A percentile compares a stretch with the other conserved stretches of the same genome.
These are phyloP conservation scores for Penicillium sp. DNA, from an alignment of 2,329 filamentous ascomycete species.

Conservation along the genomic window DNA sequence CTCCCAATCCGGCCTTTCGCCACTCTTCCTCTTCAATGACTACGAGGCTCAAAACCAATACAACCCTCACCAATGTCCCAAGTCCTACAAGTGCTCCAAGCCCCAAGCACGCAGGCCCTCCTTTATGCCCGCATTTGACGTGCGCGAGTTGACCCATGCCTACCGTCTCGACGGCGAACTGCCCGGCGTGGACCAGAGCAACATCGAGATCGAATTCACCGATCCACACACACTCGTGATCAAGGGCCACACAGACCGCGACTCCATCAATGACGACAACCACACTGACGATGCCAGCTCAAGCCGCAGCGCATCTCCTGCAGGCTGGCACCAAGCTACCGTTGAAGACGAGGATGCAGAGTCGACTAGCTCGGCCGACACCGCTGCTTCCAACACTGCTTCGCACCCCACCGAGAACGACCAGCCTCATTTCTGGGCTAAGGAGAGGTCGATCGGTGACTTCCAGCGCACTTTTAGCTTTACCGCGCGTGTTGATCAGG, in stretches of 20 bases:
- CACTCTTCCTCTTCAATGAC: conserved; percentile 47
- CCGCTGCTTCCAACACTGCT: conserved; percentile 10
- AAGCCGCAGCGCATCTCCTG: conserved; percentile 23
- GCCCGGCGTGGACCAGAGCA: conserved; percentile 44
- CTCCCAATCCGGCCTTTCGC: conserved; percentile 39
- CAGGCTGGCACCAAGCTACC: conserved; percentile 45
- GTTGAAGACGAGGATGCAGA: conserved; percentile 47
- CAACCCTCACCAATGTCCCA: conserved; percentile 19
- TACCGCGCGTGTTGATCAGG: conserved; percentile 57
- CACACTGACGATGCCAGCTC: conserved; percentile 4
- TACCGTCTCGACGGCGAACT: conserved; percentile 50
- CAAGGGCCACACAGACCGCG: conserved; percentile 41
- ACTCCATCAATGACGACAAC: conserved; percentile 24
- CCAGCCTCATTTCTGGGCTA: conserved; percentile 55
- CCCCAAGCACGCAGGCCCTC: conserved; percentile 24
- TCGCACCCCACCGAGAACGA: conserved; percentile 16
- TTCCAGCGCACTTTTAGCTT: conserved; percentile 60
- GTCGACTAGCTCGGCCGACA: conserved; percentile 6
- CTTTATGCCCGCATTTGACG: conserved; percentile 47
- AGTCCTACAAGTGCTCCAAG: conserved; percentile 9
- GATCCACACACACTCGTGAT: conserved; percentile 48
- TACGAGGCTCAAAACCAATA: conserved; percentile 37
- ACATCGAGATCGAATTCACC: conserved; percentile 49
- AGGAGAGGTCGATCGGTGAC: conserved; percentile 57
- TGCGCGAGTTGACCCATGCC: conserved; percentile 41